phyloP scores from a whole-genome alignment of 805 yeast species.

The Ogataea paraovalis region DNA sequence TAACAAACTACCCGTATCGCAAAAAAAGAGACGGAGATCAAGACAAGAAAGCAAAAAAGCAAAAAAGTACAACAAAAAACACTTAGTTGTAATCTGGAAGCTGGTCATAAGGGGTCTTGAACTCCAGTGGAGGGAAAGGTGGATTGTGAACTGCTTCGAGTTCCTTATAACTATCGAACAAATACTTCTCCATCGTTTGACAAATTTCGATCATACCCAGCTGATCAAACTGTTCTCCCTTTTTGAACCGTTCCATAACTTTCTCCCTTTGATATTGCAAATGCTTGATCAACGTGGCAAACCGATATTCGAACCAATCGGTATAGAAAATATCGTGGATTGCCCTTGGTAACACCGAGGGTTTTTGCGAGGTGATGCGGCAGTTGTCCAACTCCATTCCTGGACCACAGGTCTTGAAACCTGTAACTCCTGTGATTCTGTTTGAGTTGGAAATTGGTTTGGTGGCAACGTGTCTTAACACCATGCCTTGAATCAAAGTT shows the following conservation, averaged over 20 bases:
- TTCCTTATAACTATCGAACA: conserved; percentile 28
- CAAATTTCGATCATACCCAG: conserved; percentile 24
- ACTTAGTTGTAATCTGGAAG: conserved; percentile 11
- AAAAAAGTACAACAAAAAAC: too few relatives aligned
- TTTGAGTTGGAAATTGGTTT: conserved; percentile 36
- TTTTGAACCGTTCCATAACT: conserved; percentile 14
- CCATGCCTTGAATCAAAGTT: conserved; percentile 43
- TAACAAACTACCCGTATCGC: too few relatives aligned
- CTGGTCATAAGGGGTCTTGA: conserved; percentile 20
- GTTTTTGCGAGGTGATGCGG: conserved; percentile 28
- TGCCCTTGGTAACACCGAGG: conserved; percentile 32
- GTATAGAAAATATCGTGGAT: conserved; percentile 30
- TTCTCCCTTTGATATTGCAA: conserved; percentile 18
- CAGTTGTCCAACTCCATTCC: conserved; percentile 28
- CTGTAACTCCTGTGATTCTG: conserved; percentile 31
- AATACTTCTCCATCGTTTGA: conserved; percentile 25
- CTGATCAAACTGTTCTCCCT: conserved; percentile 29
- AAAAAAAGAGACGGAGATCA: too few relatives aligned
- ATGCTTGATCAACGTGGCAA: conserved; percentile 26
- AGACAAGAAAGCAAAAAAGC: too few relatives aligned
- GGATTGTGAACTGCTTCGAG: conserved; percentile 28
- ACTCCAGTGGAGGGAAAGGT: conserved; percentile 25
- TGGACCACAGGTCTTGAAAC: conserved; percentile 22
- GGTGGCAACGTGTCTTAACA: conserved; percentile 44
- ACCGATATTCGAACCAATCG: conserved; percentile 32